Evolutionary conservation across 2,329 filamentous ascomycete genomes (phyloP).

Genomic region (Fusarium floridanum): DNA sequence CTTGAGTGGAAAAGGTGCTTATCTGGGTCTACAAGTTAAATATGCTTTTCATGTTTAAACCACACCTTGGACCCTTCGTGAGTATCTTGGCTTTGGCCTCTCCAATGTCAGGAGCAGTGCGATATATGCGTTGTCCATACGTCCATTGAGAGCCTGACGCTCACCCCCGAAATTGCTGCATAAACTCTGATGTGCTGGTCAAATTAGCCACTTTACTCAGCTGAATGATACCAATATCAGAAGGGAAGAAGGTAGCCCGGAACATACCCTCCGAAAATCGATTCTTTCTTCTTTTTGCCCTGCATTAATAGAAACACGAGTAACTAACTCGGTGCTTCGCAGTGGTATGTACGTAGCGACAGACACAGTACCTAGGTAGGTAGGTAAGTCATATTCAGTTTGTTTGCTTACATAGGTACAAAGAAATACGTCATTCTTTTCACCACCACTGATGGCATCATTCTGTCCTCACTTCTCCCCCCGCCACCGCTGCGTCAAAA

Average conservation of each 20-base stretch:
- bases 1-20: not conserved
- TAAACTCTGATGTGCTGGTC: not conserved
- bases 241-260: not conserved
- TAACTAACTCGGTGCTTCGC: not conserved
- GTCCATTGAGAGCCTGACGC: not conserved
- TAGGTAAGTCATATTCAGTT: not conserved
- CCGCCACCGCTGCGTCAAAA: not conserved
- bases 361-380: not conserved
- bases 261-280: not conserved
- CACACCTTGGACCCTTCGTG: not conserved
- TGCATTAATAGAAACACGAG: too few relatives aligned
- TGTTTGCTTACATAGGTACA: not conserved
- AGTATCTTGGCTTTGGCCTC: not conserved
- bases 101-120: not conserved
- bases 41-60: not conserved
- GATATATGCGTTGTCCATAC: not conserved
- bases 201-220: not conserved
- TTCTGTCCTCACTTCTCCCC: not conserved
- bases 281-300: not conserved
- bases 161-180: not conserved
- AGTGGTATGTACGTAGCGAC: not conserved
- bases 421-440: not conserved
- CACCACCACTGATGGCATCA: not conserved
- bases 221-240: not conserved
- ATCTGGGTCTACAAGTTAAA: not conserved